These are phyloP conservation scores for Aspergillus fructus DNA, from an alignment of 2,329 filamentous ascomycete species.

Conservation along the genomic window DNA sequence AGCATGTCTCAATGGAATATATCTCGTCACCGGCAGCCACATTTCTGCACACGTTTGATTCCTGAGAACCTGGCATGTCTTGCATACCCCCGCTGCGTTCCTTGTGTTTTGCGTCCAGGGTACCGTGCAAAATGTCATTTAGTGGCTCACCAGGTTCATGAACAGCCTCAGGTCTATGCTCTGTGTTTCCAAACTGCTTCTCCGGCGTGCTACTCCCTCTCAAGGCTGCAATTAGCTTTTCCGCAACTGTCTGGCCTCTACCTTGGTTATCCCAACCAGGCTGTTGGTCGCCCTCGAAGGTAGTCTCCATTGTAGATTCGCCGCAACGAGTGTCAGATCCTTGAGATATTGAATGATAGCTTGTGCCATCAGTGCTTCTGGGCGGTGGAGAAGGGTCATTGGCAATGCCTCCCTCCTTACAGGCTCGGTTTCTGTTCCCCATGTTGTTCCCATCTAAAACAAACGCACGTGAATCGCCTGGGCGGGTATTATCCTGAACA, in stretches of 20 bases:
- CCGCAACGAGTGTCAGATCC: not conserved
- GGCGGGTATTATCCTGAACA: not conserved
- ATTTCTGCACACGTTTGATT: not conserved
- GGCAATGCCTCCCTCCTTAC: not conserved
- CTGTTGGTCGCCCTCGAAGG: not conserved
- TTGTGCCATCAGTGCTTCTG: not conserved
- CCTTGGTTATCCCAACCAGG: conserved; percentile 8
- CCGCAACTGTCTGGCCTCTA: conserved; percentile 23
- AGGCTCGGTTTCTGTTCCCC: not conserved
- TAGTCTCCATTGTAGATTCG: not conserved
- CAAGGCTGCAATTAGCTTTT: conserved; percentile 25
- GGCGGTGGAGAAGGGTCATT: not conserved
- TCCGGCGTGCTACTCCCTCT: not conserved
- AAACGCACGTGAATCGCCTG: not conserved
- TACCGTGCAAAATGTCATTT: not conserved
- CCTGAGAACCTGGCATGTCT: not conserved
- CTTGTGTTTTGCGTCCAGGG: not conserved
- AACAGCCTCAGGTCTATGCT: not conserved
- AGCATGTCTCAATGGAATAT: not conserved
- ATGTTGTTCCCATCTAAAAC: not conserved
- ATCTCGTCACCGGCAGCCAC: not conserved
- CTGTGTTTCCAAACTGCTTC: not conserved
- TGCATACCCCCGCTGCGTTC: not conserved
- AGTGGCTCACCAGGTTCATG: not conserved
- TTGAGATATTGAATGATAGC: not conserved